These are phyloP conservation scores for Ogataea wickerhamii DNA, from an alignment of 805 yeast genomes.

Conservation along the genomic window DNA sequence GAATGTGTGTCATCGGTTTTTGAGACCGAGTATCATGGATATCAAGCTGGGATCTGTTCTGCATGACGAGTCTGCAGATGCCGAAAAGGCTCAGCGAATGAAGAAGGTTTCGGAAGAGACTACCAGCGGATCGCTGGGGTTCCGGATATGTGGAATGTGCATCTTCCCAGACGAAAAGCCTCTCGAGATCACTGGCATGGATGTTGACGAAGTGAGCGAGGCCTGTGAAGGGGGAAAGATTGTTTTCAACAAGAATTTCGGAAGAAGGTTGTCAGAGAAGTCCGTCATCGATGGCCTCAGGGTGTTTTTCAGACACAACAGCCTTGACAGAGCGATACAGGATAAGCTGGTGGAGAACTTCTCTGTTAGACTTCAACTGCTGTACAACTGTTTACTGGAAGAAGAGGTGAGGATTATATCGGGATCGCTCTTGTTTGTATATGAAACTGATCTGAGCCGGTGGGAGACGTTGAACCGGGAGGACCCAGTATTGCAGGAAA, in stretches of 20 bases:
- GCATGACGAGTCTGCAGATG: conserved; percentile 57
- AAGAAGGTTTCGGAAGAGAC: conserved; percentile 61
- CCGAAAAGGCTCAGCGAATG: conserved; percentile 61
- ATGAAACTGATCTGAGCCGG: conserved; percentile 59
- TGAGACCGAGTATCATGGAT: conserved; percentile 71
- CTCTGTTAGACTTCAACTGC: conserved; percentile 55
- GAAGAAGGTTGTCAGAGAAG: conserved; percentile 50
- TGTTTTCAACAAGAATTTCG: conserved; percentile 63
- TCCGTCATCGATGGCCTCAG: conserved; percentile 44
- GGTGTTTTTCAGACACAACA: conserved; percentile 41
- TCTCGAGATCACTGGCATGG: conserved; percentile 16
- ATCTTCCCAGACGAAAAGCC: conserved; percentile 24
- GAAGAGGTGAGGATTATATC: conserved; percentile 65
- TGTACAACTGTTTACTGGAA: conserved; percentile 61
- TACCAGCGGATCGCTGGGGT: conserved; percentile 74
- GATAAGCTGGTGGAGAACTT: conserved; percentile 43
- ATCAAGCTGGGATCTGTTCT: conserved; percentile 74
- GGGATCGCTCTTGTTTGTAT: conserved; percentile 68
- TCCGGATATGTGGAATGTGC: conserved; percentile 89
- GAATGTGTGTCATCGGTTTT: conserved; percentile 61
- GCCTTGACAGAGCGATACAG: conserved; percentile 31
- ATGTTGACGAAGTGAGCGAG: conserved; percentile 4
- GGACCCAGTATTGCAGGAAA: conserved; percentile 34
- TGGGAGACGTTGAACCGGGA: conserved; percentile 45
- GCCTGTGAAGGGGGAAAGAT: conserved; percentile 39